These are phyloP conservation scores for Trichoderma semiorbis DNA, from an alignment of 2,329 filamentous ascomycete genomes.

Conservation along the genomic window DNA sequence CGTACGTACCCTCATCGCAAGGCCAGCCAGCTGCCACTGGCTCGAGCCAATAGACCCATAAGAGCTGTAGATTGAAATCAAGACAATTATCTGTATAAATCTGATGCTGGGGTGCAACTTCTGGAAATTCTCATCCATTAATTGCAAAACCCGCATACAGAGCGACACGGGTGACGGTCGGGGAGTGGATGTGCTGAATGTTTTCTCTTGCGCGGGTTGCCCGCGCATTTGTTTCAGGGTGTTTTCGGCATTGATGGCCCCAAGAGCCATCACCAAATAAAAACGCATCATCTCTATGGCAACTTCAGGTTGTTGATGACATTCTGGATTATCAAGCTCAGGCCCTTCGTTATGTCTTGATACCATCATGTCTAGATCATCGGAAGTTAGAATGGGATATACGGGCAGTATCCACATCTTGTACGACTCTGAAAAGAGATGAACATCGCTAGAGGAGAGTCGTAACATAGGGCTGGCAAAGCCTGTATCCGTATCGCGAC, in stretches of 20 bases:
- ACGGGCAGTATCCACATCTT: background rate
- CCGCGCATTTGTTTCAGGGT: background rate
- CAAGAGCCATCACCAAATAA: background rate
- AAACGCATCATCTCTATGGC: background rate
- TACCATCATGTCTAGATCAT: background rate
- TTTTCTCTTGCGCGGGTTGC: background rate
- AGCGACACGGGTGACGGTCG: background rate
- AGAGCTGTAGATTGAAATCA: background rate
- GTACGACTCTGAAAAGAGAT: background rate
- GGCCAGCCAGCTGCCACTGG: background rate
- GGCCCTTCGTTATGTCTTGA: background rate
- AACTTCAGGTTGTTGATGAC: background rate
- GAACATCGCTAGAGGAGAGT: background rate
- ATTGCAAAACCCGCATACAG: background rate
- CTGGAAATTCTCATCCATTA: background rate
- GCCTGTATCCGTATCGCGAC: background rate
- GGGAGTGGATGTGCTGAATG: background rate
- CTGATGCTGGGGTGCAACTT: background rate
- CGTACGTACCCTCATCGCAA: background rate
- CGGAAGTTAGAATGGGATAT: background rate
- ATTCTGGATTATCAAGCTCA: background rate
- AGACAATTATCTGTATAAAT: background rate
- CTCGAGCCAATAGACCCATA: background rate
- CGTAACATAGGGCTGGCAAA: background rate
- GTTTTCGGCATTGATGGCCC: background rate